These are phyloP conservation scores for Drosera spatulata DNA, from an alignment of 179 eudicot species.

Conservation along the genomic window DNA sequence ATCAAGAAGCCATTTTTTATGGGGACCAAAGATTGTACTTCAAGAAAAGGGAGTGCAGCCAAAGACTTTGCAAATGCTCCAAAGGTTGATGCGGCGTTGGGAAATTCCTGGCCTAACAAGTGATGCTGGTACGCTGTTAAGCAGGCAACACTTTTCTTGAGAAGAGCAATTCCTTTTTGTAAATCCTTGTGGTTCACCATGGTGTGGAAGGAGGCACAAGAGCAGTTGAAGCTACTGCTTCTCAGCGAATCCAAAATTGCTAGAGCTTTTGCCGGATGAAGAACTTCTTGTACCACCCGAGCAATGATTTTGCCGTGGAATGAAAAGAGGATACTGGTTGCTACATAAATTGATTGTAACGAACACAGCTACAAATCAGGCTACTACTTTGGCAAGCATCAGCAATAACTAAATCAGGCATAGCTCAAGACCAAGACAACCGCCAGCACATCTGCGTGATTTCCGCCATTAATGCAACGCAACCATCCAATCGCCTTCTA, in stretches of 20 bases:
- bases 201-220: conserved; percentile 78
- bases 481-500: no score
- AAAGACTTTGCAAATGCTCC: conserved; percentile 90
- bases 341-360: conserved; percentile 47
- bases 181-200: conserved; percentile 72
- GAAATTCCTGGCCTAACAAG: conserved; percentile 73
- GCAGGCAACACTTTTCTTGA: conserved; percentile 97
- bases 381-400: no score
- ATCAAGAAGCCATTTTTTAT: conserved; percentile 66
- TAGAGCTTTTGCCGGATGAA: conserved; percentile 80
- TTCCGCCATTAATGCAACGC: no score
- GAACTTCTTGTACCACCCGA: conserved; percentile 51
- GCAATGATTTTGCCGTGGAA: conserved; percentile 78
- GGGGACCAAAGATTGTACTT: conserved; percentile 80
- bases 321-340: conserved; percentile 90
- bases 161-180: conserved; percentile 97
- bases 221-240: conserved; percentile 67
- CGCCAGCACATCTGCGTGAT: no score
- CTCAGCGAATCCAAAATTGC: conserved; percentile 80
- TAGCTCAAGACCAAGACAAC: no score
- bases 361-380: no score
- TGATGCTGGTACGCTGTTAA: conserved; percentile 86
- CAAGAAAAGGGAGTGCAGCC: conserved; percentile 85
- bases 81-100: conserved; percentile 80
- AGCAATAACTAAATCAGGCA: no score